Evolutionary conservation across 768 basidiomycete genomes (phyloP).

Genomic region (Rhodocollybia butyracea): DNA sequence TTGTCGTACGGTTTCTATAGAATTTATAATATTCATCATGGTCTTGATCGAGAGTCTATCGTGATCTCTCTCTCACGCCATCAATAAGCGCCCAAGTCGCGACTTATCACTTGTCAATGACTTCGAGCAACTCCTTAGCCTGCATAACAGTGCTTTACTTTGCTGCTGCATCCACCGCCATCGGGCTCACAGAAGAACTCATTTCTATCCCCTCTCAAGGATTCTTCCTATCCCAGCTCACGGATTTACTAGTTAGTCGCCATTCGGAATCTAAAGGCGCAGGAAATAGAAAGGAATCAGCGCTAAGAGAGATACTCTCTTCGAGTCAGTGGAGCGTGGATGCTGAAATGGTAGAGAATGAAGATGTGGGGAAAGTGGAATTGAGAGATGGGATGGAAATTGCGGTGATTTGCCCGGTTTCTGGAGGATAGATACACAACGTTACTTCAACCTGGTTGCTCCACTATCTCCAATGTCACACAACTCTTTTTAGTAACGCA

Average conservation of each 20-base stretch:
- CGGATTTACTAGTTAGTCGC: constrained; percentile 46
- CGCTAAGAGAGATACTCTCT: constrained; percentile 41
- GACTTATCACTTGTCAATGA: too few relatives aligned
- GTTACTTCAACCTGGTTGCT: too few relatives aligned
- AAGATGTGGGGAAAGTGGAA: constrained; percentile 43
- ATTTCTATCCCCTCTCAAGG: constrained; percentile 44
- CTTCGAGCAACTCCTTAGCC: background rate
- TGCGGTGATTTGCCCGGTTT: constrained; percentile 79
- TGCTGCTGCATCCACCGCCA: constrained; percentile 66
- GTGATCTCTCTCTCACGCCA: too few relatives aligned
- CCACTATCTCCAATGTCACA: background rate
- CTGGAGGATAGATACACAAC: constrained; percentile 69
- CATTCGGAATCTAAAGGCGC: constrained; percentile 32
- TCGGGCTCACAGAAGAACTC: constrained; percentile 51
- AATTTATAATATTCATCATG: too few relatives aligned
- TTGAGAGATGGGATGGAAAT: constrained; percentile 74
- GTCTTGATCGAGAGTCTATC: too few relatives aligned
- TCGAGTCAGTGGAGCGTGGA: constrained; percentile 77
- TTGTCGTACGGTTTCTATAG: too few relatives aligned
- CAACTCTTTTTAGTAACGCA: too few relatives aligned
- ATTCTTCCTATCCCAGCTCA: constrained; percentile 50
- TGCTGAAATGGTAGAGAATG: constrained; percentile 63
- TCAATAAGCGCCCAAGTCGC: too few relatives aligned
- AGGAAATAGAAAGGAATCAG: background rate
- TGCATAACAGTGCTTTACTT: constrained; percentile 51